A percentile compares a stretch with the other conserved stretches of the same genome.
These are phyloP conservation scores for Emericellopsis atlantica DNA, from an alignment of 2,329 filamentous ascomycete genomes.

Conservation along the genomic window DNA sequence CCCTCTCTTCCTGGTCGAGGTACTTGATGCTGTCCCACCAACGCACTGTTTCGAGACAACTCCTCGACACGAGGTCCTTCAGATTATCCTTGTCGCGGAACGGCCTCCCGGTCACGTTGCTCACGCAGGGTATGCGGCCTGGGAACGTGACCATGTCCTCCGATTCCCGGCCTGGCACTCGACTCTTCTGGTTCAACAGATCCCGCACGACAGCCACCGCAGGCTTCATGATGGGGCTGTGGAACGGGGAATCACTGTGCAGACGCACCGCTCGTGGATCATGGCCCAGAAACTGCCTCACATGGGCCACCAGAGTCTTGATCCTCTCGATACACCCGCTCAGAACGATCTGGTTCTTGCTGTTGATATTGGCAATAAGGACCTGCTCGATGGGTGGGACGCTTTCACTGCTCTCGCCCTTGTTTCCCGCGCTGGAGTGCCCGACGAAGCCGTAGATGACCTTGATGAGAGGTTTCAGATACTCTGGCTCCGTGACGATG, in stretches of 20 bases:
- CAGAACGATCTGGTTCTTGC: constrained; percentile 90
- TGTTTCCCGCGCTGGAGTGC: constrained; percentile 50
- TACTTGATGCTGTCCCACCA: constrained; percentile 95
- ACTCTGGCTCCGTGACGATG: constrained; percentile 73
- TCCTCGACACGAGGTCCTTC: constrained; percentile 65
- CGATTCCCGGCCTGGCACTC: constrained; percentile 36
- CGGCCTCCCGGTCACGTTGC: constrained; percentile 73
- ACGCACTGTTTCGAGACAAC: constrained; percentile 80
- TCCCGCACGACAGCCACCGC: constrained; percentile 62
- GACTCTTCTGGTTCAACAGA: constrained; percentile 48
- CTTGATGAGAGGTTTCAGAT: constrained; percentile 55
- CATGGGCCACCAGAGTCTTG: constrained; percentile 66
- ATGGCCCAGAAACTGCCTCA: constrained; percentile 81
- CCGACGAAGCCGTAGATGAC: constrained; percentile 72
- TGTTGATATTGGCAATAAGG: constrained; percentile 86
- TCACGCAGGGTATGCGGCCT: constrained; percentile 63
- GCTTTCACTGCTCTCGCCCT: constrained; percentile 54
- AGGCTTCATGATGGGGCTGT: constrained; percentile 83
- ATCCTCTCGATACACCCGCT: constrained; percentile 79
- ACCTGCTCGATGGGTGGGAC: constrained; percentile 75
- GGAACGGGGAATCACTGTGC: constrained; percentile 81
- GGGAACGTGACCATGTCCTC: constrained; percentile 65
- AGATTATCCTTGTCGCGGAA: constrained; percentile 63
- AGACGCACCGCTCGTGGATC: constrained; percentile 79
- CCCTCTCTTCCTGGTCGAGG: constrained; percentile 69